Conservation (phyloP, 75 land plant species). For the Gnetum montanum region DNA sequence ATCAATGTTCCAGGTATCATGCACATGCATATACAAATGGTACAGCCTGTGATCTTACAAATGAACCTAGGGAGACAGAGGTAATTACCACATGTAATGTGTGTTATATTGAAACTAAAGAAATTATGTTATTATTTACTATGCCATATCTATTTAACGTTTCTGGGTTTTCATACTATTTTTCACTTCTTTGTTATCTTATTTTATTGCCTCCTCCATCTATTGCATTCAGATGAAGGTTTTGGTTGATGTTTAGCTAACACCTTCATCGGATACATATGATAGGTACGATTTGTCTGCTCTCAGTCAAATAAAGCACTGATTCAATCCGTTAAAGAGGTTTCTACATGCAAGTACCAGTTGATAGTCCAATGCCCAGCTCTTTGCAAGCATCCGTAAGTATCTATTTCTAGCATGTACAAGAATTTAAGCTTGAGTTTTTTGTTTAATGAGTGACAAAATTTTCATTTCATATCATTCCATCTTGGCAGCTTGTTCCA, state of each 20-base stretch:
- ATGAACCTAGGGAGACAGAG: constrained; percentile 89
- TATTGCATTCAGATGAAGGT: neutral
- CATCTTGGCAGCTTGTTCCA: constrained; percentile 41
- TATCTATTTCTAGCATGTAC: constrained; percentile 8
- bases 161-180: neutral
- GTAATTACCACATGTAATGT: constrained; percentile 20
- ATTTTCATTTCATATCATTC: neutral
- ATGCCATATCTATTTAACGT: neutral
- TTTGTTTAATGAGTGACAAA: neutral
- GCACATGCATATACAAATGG: constrained; percentile 90
- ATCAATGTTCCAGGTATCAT: constrained; percentile 58
- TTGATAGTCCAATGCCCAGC: constrained; percentile 68
- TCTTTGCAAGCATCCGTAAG: constrained; percentile 98
- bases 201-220: neutral
- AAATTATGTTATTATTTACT: neutral
- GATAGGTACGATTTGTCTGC: constrained; percentile 93
- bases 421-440: neutral
- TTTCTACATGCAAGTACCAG: constrained; percentile 92
- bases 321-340: constrained; percentile 87
- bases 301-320: constrained; percentile 58
- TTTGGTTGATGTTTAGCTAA: neutral
- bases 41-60: constrained; percentile 87
- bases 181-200: neutral
- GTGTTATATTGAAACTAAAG: neutral
- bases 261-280: neutral